phyloP scores from a whole-genome alignment of 2,329 filamentous ascomycete species.

The Cladosporium austrohemisphaericum region DNA sequence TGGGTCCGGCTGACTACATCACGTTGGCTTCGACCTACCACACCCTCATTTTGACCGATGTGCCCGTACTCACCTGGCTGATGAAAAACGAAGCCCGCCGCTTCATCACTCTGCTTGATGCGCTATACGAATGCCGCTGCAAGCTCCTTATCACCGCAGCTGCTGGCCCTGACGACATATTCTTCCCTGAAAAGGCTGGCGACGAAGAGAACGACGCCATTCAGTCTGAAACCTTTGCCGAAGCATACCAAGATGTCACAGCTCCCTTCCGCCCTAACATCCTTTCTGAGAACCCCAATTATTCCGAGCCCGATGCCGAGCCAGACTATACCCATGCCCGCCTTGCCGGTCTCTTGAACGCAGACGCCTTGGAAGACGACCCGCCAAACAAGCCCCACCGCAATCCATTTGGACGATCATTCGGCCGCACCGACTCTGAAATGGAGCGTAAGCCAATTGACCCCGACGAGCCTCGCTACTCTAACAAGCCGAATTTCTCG shows the following conservation, averaged over 20 bases:
- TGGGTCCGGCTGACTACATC: conserved; percentile 80
- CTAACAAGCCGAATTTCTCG: conserved; percentile 56
- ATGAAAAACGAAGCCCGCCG: conserved; percentile 78
- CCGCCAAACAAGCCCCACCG: conserved; percentile 42
- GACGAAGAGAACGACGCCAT: conserved; percentile 47
- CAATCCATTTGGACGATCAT: conserved; percentile 29
- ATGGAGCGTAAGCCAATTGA: conserved; percentile 34
- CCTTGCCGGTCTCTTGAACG: conserved; percentile 36
- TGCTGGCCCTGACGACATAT: conserved; percentile 67
- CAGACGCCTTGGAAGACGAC: conserved; percentile 49
- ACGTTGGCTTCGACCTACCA: conserved; percentile 76
- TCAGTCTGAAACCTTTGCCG: conserved; percentile 63
- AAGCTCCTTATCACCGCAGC: conserved; percentile 67
- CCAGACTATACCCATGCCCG: conserved; percentile 37
- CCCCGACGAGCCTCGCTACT: conserved; percentile 28
- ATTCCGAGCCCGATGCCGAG: conserved; percentile 32
- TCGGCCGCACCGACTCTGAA: conserved; percentile 31
- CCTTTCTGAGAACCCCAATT: conserved; percentile 54
- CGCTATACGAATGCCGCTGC: conserved; percentile 76
- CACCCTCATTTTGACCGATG: conserved; percentile 68
- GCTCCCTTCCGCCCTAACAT: conserved; percentile 77
- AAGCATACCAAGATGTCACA: conserved; percentile 74
- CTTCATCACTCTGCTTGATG: conserved; percentile 76
- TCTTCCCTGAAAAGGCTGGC: conserved; percentile 62
- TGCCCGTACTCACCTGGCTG: conserved; percentile 63